A percentile compares a stretch with the other conserved stretches of the same genome.
These are phyloP conservation scores for Naganishia kalamii DNA, from an alignment of 768 basidiomycete species.

Conservation along the genomic window DNA sequence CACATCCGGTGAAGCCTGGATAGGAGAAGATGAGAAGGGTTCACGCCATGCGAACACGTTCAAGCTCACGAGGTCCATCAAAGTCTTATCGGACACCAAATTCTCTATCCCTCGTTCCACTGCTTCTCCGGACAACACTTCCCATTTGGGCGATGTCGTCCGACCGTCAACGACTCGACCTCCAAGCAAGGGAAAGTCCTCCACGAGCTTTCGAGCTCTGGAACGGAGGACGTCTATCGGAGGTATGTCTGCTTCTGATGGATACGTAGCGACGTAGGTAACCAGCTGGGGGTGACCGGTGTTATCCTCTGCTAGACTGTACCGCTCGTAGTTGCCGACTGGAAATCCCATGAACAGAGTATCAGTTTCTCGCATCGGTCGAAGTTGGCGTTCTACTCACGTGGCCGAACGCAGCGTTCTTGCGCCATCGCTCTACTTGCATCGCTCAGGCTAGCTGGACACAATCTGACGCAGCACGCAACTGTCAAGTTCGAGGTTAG, in stretches of 20 bases:
- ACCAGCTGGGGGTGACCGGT: background rate
- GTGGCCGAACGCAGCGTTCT: too few species aligned
- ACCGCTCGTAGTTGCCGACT: slow-evolving; percentile 10
- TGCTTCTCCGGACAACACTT: background rate
- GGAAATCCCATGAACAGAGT: too few species aligned
- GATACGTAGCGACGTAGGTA: background rate
- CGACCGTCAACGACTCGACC: background rate
- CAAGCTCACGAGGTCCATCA: background rate
- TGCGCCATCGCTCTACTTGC: too few species aligned
- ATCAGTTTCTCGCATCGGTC: too few species aligned
- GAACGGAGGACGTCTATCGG: background rate
- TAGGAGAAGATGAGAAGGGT: too few species aligned
- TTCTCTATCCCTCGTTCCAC: background rate
- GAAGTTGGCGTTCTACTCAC: too few species aligned
- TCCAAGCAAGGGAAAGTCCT: background rate
- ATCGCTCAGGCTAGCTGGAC: too few species aligned
- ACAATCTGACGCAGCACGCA: too few species aligned
- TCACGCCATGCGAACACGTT: too few species aligned
- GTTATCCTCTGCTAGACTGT: background rate
- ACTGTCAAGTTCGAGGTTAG: too few species aligned
- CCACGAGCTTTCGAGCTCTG: background rate
- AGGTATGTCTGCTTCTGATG: background rate
- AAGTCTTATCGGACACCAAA: background rate
- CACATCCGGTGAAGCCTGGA: background rate
- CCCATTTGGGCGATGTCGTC: slow-evolving; percentile 10